Percentiles rank a stretch among this genome's conserved stretches.
Conservation (phyloP, 2,329 filamentous ascomycete genomes). For the Fusarium compactum region DNA sequence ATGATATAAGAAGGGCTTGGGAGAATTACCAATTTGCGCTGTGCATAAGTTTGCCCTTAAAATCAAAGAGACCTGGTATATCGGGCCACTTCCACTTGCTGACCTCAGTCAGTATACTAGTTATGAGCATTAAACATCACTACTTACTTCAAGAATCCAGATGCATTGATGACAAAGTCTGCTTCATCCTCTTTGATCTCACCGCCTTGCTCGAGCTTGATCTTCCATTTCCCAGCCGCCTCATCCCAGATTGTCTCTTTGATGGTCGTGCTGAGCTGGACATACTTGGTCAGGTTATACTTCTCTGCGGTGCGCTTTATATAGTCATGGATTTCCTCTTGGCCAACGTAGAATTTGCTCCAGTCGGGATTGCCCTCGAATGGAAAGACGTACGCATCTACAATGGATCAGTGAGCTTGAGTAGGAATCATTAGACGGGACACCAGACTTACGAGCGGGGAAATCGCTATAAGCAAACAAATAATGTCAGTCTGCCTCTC, state of each 20-base stretch:
- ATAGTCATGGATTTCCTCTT: constrained; percentile 2
- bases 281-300: constrained; percentile 5
- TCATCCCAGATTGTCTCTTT: constrained; percentile 13
- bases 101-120: not conserved
- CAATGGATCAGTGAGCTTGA: not conserved
- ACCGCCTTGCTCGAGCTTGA: constrained; percentile 8
- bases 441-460: not conserved
- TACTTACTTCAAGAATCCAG: constrained; percentile 7
- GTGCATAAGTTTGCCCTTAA: constrained; percentile 10
- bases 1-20: rapidly evolving
- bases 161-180: constrained; percentile 14
- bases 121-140: rapidly evolving
- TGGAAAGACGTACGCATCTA: constrained; percentile 9
- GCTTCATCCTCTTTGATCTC: constrained; percentile 10
- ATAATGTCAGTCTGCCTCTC: not conserved
- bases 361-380: constrained; percentile 13
- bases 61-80: constrained; percentile 11
- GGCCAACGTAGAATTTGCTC: constrained; percentile 1
- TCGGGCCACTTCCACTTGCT: constrained; percentile 22
- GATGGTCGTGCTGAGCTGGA: constrained; percentile 3
- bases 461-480: not conserved
- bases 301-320: constrained; percentile 8
- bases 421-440: rapidly evolving
- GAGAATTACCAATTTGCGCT: not conserved
- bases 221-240: constrained; percentile 4